These are phyloP conservation scores for Vitellaria paradoxa DNA, from an alignment of 179 eudicot species.

Conservation along the genomic window DNA sequence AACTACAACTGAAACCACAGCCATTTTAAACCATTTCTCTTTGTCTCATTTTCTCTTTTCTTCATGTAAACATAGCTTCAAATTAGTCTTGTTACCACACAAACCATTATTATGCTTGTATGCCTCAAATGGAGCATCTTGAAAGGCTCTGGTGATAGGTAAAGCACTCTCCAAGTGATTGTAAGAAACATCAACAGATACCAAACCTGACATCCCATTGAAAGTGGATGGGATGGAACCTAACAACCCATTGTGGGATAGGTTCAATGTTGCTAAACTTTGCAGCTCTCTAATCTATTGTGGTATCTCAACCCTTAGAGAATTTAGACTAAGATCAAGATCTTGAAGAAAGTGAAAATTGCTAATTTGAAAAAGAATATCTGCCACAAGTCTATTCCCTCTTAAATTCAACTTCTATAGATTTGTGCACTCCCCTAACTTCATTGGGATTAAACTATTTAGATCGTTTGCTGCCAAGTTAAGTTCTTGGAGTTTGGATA, in stretches of 20 bases:
- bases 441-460: background rate
- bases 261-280: background rate
- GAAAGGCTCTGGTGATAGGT: background rate
- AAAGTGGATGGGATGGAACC: slow-evolving; percentile 8
- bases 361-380: background rate
- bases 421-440: background rate
- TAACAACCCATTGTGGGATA: no score
- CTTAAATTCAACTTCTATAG: background rate
- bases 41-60: background rate
- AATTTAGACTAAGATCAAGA: background rate
- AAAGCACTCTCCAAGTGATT: slow-evolving; percentile 1
- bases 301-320: background rate
- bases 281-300: background rate
- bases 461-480: slow-evolving; percentile 2
- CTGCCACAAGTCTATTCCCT: background rate
- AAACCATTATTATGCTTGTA: background rate
- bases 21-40: background rate
- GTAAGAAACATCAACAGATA: background rate
- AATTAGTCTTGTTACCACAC: background rate
- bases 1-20: no score
- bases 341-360: background rate
- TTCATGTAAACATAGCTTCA: background rate
- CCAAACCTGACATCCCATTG: background rate
- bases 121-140: background rate
- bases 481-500: background rate